Percentiles rank a stretch among this genome's conserved stretches.
phyloP scores from a whole-genome alignment of 2,329 filamentous ascomycete species.

The Zalaria obscura region DNA sequence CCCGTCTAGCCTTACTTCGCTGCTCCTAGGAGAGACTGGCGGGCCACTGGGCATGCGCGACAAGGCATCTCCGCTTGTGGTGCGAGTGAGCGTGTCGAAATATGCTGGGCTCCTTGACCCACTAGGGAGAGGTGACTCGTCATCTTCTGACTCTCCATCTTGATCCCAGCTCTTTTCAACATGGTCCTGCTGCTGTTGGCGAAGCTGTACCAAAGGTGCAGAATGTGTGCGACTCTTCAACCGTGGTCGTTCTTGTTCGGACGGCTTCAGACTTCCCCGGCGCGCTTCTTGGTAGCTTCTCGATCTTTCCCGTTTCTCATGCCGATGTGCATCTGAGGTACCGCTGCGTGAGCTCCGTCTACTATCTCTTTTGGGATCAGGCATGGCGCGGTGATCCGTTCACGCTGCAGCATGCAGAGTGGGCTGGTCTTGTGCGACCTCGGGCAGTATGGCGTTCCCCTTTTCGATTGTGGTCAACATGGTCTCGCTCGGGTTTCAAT shows the following conservation, averaged over 20 bases:
- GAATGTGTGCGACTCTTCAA: conserved; percentile 13
- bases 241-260: conserved; percentile 7
- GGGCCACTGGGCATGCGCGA: too few relatives aligned
- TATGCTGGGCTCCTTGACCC: conserved; percentile 1
- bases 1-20: too few relatives aligned
- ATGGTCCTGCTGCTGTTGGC: background rate
- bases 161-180: background rate
- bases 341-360: background rate
- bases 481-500: background rate
- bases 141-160: conserved; percentile 4
- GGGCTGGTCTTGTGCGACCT: background rate
- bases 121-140: conserved; percentile 5
- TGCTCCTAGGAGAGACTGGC: too few relatives aligned
- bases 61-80: too few relatives aligned
- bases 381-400: background rate
- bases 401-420: background rate
- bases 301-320: conserved; percentile 1
- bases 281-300: conserved; percentile 2
- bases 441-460: background rate
- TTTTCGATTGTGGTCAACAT: background rate
- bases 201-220: conserved; percentile 10
- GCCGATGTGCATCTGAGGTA: background rate
- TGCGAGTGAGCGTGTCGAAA: background rate
- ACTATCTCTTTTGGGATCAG: background rate
- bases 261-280: conserved; percentile 2